Conservation (phyloP, 768 basidiomycete species). For the Strobilomyces confusus region DNA sequence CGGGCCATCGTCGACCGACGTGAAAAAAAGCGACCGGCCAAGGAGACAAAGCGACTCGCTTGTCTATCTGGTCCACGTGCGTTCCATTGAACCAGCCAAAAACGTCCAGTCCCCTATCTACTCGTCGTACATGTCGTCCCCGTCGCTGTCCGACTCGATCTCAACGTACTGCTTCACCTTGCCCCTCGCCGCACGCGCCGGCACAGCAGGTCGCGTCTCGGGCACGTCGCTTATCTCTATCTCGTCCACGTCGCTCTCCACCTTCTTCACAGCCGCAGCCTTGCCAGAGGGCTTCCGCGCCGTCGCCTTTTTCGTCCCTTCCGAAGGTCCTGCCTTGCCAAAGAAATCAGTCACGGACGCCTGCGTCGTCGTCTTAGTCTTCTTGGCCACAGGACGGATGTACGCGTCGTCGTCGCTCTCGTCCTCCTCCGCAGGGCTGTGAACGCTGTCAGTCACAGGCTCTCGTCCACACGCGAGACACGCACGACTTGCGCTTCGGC, state of each 20-base stretch:
- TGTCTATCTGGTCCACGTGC: background rate
- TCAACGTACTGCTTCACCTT: slow-evolving; percentile 62
- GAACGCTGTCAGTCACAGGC: slow-evolving; percentile 6
- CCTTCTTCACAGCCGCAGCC: slow-evolving; percentile 52
- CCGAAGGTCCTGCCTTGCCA: slow-evolving; percentile 38
- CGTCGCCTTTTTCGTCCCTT: slow-evolving; percentile 37
- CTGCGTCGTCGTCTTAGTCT: slow-evolving; percentile 39
- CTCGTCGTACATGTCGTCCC: slow-evolving; percentile 44
- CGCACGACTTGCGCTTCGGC: slow-evolving; percentile 69
- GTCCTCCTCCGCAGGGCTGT: slow-evolving; percentile 32
- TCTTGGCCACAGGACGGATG: slow-evolving; percentile 51
- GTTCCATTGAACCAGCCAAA: background rate
- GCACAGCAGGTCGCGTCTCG: slow-evolving; percentile 38
- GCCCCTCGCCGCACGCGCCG: slow-evolving; percentile 47
- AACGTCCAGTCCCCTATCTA: background rate
- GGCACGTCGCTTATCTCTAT: slow-evolving; percentile 39
- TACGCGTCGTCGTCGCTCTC: slow-evolving; percentile 42
- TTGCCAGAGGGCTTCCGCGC: slow-evolving; percentile 54
- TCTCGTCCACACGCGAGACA: slow-evolving; percentile 2
- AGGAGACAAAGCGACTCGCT: slow-evolving; percentile 6
- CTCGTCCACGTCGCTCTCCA: slow-evolving; percentile 40
- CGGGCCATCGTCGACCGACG: slow-evolving; percentile 31
- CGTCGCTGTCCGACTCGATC: slow-evolving; percentile 46
- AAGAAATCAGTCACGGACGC: slow-evolving; percentile 59
- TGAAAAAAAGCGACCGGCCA: background rate